Base-by-base conservation (phyloP, 2,329 filamentous ascomycete genomes). In the Fusarium burgessii region DNA sequence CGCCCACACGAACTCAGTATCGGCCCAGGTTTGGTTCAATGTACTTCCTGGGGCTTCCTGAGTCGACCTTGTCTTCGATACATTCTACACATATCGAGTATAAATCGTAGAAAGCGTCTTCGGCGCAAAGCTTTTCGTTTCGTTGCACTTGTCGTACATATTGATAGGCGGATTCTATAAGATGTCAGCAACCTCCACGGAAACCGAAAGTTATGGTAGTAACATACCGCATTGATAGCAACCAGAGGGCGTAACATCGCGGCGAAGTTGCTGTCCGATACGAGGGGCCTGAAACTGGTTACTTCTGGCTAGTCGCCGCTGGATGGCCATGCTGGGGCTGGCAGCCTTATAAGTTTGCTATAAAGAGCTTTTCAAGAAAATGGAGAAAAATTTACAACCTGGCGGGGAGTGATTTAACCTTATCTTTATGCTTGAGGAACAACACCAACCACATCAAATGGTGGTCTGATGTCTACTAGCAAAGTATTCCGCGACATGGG, bases 111-210 rank as follows among this genome's bases (percentile, higher is more conserved):
- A 29, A 46, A 13, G 43, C 43, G 15, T 46, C 43, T 12, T 17
- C 25, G 3, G 13, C 18, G 9, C 43, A 46, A 46, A 29, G 43
- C 8, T 11, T 29, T n/a, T 46, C 25, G 18, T 46, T 15, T 7
- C 13, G 25, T 29, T 46, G 43, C 13, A 46, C 29, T 20, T 46
- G 43, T 3, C 12, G 18, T 7, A 7, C 43, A 15, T 46, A 46
- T 46, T 29, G 13, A 29, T 46, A 46, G 5, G 25, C 25, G 4
- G 25, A 29, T 3, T 29, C 43, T 46, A 4, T n/a, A 29, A 14
- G 3, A 2, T n/a, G 25, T 45, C 9, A n/a, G 3, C 3, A 14
- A 14, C 14, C 0, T 10, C 7, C 8, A 9, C 4, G 11, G 17
- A 6, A 45, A 4, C 11, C 6, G 12, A n/a, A 15, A 6, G 1